Evolutionary conservation across 176 grass and related monocot genomes (phyloP), one percentile per base, ranked within the genome.

Genomic region (Oryza australiensis): DNA sequence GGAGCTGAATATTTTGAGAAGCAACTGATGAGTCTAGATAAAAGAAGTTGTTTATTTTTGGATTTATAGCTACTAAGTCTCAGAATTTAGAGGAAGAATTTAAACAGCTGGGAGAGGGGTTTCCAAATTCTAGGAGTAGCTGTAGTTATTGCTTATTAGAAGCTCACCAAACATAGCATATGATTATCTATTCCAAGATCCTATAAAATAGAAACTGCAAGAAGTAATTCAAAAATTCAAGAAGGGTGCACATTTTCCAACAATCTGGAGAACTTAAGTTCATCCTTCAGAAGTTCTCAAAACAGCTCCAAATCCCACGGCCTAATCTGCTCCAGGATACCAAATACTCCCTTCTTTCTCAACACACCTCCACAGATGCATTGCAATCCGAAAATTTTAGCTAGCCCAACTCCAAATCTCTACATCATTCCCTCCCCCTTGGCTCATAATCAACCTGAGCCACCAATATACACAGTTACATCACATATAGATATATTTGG

Each of bases 401-500:
- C 78, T 66, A 65, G 65, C 26, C 72, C 68, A 34, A 5, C 64
- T 72, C 16, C 74, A 86, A 86, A 75, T 79, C 79, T 83, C 84
- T 79, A 86, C 79, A 86, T 29, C 68, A 24, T 75, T 51, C 57
- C 72, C 65, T 64, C 41, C 46, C 81, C 43, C 42, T 60, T 5
- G 79, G 72, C 53, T 71, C 66, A 70, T 28, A 40, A 40, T 10
- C 8, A 46, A 63, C 48, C 70, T 68, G 49, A 82, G 15, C 73
- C 67, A 68, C 28, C 48, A 69, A 75, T 86, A 90, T 83, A 86
- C 77, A 85, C 83, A 46, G 62, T 66, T 59, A 62, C 59, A 79
- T 68, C 79, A 85, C 62, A 75, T 72, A 79, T 16, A 75, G 79
- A 86, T 89, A 81, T 49, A 84, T 83, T 90, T 86, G 80, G 67